Percentiles rank a stretch among this genome's conserved stretches.
These are phyloP conservation scores for Tuber melanosporum DNA, from an alignment of 495 filamentous ascomycete genomes.

Conservation along the genomic window DNA sequence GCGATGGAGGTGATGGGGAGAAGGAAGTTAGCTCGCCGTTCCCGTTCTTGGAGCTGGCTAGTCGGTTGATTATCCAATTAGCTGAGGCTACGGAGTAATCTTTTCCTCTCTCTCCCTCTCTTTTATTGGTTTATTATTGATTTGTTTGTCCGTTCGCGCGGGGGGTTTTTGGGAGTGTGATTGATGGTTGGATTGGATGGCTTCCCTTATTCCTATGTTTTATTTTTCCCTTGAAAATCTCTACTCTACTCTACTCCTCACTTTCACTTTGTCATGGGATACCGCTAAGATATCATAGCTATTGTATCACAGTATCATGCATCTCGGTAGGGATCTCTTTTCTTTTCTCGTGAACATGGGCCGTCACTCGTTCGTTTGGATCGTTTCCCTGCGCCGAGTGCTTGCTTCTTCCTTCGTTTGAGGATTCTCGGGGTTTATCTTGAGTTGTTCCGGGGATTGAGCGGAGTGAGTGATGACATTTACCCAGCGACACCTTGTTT, in stretches of 20 bases:
- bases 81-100: conserved; percentile 54
- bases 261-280: conserved; percentile 10
- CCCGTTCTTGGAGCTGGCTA: conserved; percentile 70
- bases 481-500: background rate
- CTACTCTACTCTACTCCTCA: conserved; percentile 12
- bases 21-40: conserved; percentile 71
- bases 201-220: conserved; percentile 14
- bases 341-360: background rate
- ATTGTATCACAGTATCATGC: conserved; percentile 1
- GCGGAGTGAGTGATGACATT: background rate
- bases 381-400: background rate
- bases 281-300: conserved; percentile 1
- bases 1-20: conserved; percentile 60
- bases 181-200: conserved; percentile 58
- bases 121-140: conserved; percentile 53
- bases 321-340: background rate
- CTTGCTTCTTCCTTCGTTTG: background rate
- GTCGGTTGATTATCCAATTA: conserved; percentile 66
- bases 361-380: background rate
- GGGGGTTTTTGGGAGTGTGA: conserved; percentile 79
- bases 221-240: conserved; percentile 16
- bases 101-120: background rate
- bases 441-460: background rate
- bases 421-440: background rate
- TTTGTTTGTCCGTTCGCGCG: conserved; percentile 91